phyloP scores from a whole-genome alignment of 1,284 basidiomycete genomes.

The Moesziomyces globuligerus region DNA sequence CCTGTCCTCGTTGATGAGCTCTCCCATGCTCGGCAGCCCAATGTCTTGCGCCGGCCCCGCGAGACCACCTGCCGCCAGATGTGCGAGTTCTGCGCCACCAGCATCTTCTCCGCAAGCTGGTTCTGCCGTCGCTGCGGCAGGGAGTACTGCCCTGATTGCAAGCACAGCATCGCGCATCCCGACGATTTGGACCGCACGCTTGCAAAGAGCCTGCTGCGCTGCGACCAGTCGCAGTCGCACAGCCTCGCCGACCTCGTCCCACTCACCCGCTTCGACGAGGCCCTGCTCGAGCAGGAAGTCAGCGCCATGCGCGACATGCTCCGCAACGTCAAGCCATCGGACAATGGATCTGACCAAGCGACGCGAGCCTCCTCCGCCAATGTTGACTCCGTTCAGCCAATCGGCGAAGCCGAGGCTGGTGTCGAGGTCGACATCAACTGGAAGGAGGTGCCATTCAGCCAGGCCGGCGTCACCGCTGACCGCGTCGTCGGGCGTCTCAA shows the following conservation, averaged over 20 bases:
- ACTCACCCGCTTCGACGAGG: conserved; percentile 76
- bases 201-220: conserved; percentile 36
- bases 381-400: too few relatives aligned
- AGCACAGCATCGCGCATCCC: conserved; percentile 72
- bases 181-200: conserved; percentile 12
- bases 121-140: conserved; percentile 89
- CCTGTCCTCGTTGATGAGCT: conserved; percentile 32
- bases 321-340: not conserved
- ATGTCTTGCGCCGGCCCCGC: conserved; percentile 24
- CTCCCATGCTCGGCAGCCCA: conserved; percentile 23
- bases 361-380: too few relatives aligned
- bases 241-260: conserved; percentile 75
- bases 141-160: conserved; percentile 87
- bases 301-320: conserved; percentile 70
- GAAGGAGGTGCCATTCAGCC: conserved; percentile 6
- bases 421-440: conserved; percentile 7
- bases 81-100: conserved; percentile 86
- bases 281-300: conserved; percentile 76
- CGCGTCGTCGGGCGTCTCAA: conserved; percentile 19
- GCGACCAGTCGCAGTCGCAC: conserved; percentile 40
- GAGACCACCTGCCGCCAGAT: conserved; percentile 47
- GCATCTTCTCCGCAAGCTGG: conserved; percentile 87
- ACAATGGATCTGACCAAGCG: too few relatives aligned
- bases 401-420: not conserved
- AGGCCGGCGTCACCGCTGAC: conserved; percentile 29